Evolutionary conservation across 2,329 filamentous ascomycete genomes (phyloP).

Genomic region (Sporothrix variecibatus): DNA sequence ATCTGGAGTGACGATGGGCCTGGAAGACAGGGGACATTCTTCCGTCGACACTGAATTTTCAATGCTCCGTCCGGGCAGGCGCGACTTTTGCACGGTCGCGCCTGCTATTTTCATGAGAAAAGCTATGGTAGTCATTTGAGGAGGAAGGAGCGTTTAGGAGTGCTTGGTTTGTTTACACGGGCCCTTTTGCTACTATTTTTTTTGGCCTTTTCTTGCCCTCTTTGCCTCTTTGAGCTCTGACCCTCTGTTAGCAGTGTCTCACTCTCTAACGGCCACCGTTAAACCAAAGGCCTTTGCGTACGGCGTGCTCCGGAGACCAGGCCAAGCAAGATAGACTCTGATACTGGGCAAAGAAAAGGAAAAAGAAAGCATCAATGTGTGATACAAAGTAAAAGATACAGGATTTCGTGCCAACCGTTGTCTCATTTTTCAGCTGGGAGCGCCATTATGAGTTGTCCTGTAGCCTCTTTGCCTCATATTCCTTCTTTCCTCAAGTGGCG

Average conservation of each 20-base stretch:
- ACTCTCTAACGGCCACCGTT: conserved; percentile 15
- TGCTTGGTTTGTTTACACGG: background rate
- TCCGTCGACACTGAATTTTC: background rate
- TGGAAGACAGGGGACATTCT: background rate
- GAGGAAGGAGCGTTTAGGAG: background rate
- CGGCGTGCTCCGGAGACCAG: background rate
- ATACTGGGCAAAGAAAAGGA: background rate
- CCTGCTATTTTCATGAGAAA: background rate
- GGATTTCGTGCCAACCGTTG: background rate
- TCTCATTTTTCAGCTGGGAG: background rate
- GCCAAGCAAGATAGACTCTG: background rate
- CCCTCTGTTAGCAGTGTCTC: conserved; percentile 4
- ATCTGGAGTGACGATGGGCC: background rate
- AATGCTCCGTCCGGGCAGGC: background rate
- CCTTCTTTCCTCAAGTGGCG: background rate
- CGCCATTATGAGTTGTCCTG: background rate
- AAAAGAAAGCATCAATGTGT: background rate
- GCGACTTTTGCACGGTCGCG: background rate
- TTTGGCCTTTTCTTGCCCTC: too few relatives aligned
- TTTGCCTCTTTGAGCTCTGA: background rate
- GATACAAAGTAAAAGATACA: background rate
- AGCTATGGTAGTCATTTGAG: background rate
- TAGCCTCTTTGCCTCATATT: background rate
- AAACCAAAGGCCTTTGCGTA: background rate
- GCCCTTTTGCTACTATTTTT: background rate